phyloP scores from a whole-genome alignment of 176 grass and related monocot genomes.

The Juncus inflexus region DNA sequence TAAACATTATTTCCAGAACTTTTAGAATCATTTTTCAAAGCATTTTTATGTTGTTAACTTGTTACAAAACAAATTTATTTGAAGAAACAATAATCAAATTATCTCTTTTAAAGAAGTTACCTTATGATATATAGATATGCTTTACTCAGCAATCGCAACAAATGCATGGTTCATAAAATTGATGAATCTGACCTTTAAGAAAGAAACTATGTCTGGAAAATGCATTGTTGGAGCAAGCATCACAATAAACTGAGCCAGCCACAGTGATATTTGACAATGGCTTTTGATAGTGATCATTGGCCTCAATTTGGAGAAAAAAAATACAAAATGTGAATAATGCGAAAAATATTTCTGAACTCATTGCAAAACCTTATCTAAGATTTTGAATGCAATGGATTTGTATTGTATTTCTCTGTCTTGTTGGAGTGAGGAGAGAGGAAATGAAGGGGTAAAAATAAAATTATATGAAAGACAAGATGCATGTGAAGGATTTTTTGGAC shows the following conservation, averaged over 20 bases:
- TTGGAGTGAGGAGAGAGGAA: not conserved
- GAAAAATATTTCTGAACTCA: conserved; percentile 31
- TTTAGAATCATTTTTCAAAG: too few relatives aligned
- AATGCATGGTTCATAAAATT: not conserved
- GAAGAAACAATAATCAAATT: too few relatives aligned
- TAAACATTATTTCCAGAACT: too few relatives aligned
- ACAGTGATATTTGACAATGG: conserved; percentile 76
- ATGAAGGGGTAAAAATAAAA: conserved; percentile 32
- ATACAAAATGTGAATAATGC: not conserved
- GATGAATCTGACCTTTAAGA: conserved; percentile 57
- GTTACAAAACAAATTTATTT: too few relatives aligned
- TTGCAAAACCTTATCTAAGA: conserved; percentile 19
- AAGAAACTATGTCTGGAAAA: conserved; percentile 98
- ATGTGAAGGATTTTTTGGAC: conserved; percentile 71
- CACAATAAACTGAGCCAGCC: conserved; percentile 90
- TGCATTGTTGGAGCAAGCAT: conserved; percentile 83
- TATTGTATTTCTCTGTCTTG: conserved; percentile 11
- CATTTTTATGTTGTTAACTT: too few relatives aligned
- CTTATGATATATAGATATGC: too few relatives aligned
- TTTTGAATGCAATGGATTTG: conserved; percentile 19
- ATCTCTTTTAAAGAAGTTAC: too few relatives aligned
- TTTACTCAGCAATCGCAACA: not conserved
- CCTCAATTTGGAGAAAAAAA: conserved; percentile 28
- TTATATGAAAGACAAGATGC: conserved; percentile 19
- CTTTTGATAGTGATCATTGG: conserved; percentile 33